These are phyloP conservation scores for Phellopilus nigrolimitatus DNA, from an alignment of 1,284 basidiomycete genomes.

Conservation along the genomic window DNA sequence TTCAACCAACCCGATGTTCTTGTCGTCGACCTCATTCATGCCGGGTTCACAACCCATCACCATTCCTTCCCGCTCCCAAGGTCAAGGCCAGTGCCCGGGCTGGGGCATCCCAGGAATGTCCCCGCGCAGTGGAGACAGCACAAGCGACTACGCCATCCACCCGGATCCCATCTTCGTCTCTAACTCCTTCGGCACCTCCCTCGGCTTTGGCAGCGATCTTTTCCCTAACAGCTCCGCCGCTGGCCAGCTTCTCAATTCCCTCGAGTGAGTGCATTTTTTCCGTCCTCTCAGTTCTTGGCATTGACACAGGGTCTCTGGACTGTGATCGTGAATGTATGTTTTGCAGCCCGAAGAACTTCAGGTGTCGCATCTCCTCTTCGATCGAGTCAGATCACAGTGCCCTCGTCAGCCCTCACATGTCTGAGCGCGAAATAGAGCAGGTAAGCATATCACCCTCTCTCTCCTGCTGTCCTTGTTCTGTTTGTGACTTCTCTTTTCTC, in stretches of 20 bases:
- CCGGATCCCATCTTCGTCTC: conserved; percentile 19
- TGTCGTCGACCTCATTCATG: no score
- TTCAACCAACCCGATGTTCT: no score
- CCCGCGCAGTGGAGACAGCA: conserved; percentile 9
- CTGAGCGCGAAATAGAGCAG: conserved; percentile 41
- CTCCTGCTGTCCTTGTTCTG: conserved; percentile 1
- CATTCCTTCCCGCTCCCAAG: neutral
- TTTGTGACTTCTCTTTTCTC: conserved; percentile 2
- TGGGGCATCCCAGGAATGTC: neutral
- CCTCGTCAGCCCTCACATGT: conserved; percentile 58
- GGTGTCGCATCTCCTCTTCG: conserved; percentile 50
- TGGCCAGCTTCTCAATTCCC: conserved; percentile 1
- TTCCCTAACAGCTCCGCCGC: conserved; percentile 9
- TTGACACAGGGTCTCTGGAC: neutral
- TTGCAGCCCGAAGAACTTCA: conserved; percentile 49
- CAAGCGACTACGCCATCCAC: conserved; percentile 12
- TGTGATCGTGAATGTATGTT: neutral
- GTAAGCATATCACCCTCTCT: no score
- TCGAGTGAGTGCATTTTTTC: conserved; percentile 16
- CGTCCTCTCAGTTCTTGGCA: neutral
- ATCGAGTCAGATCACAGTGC: conserved; percentile 57
- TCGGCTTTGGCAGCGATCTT: neutral
- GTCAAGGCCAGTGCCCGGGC: neutral
- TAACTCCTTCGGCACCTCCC: conserved; percentile 5
- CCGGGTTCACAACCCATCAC: conserved; percentile 13